These are phyloP conservation scores for Dothideomycetes sp. DNA, from an alignment of 2,329 filamentous ascomycete genomes.

Conservation along the genomic window DNA sequence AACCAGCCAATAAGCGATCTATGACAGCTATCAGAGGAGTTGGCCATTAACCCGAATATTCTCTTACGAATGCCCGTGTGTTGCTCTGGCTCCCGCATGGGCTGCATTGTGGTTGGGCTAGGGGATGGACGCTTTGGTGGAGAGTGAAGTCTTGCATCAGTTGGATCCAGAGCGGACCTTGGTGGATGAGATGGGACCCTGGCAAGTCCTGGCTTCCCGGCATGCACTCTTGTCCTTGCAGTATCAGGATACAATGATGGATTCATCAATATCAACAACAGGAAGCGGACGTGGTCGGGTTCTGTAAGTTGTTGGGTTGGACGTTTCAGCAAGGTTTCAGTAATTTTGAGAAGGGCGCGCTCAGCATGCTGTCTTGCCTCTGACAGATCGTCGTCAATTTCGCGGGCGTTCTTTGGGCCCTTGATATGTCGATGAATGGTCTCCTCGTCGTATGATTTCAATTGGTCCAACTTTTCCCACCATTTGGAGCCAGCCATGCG, in stretches of 20 bases:
- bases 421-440: conserved; percentile 30
- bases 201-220: not conserved
- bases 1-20: conserved; percentile 71
- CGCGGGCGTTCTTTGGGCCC: conserved; percentile 30
- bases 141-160: conserved; percentile 7
- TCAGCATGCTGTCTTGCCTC: conserved; percentile 61
- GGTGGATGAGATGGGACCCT: conserved; percentile 2
- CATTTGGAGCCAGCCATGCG: conserved; percentile 58
- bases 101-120: conserved; percentile 17
- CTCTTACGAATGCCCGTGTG: conserved; percentile 81
- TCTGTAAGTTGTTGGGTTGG: conserved; percentile 59
- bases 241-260: conserved; percentile 54
- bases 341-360: conserved; percentile 61
- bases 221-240: conserved; percentile 2
- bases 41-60: conserved; percentile 67
- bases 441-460: conserved; percentile 13
- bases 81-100: conserved; percentile 40
- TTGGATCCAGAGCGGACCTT: conserved; percentile 1
- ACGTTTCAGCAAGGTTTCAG: conserved; percentile 68
- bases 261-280: conserved; percentile 69
- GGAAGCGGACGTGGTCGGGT: conserved; percentile 62
- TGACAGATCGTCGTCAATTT: conserved; percentile 41
- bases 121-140: conserved; percentile 11
- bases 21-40: conserved; percentile 65
- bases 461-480: conserved; percentile 45